A percentile compares a stretch with the other conserved stretches of the same genome.
phyloP scores from a whole-genome alignment of 2,329 filamentous ascomycete species.

The Colletotrichum limetticola region DNA sequence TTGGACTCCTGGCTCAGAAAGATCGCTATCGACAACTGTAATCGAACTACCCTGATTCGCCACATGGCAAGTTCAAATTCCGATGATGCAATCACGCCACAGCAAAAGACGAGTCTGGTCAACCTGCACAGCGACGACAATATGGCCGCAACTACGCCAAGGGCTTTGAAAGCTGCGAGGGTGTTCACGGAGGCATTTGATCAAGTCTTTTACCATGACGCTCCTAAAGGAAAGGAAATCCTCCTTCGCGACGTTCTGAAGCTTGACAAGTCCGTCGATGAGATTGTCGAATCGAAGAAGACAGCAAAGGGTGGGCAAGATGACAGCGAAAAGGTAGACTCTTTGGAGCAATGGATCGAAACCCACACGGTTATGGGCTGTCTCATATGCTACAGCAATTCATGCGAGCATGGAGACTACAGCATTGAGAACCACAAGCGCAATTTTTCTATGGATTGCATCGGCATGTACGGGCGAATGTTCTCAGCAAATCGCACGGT shows the following conservation, averaged over 20 bases:
- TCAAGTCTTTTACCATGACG: conserved; percentile 58
- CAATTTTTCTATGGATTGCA: conserved; percentile 61
- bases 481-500: conserved; percentile 31
- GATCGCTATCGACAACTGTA: conserved; percentile 62
- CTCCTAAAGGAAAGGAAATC: conserved; percentile 49
- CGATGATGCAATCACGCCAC: conserved; percentile 61
- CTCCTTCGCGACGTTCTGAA: conserved; percentile 63
- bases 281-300: conserved; percentile 64
- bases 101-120: conserved; percentile 64
- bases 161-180: conserved; percentile 53
- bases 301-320: conserved; percentile 58
- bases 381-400: conserved; percentile 68
- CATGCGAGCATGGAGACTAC: conserved; percentile 71
- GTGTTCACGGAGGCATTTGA: conserved; percentile 69
- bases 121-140: conserved; percentile 57
- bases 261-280: conserved; percentile 65
- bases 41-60: conserved; percentile 62
- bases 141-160: conserved; percentile 49
- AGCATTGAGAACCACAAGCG: conserved; percentile 62
- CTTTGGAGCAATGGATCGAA: conserved; percentile 51
- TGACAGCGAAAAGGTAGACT: conserved; percentile 45
- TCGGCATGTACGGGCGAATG: conserved; percentile 35
- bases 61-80: conserved; percentile 62
- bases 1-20: conserved; percentile 64
- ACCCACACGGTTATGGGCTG: conserved; percentile 68